A percentile compares a stretch with the other conserved stretches of the same genome.
Evolutionary conservation across 495 filamentous ascomycete genomes (phyloP).

Genomic region (Aspergillus mulundensis): DNA sequence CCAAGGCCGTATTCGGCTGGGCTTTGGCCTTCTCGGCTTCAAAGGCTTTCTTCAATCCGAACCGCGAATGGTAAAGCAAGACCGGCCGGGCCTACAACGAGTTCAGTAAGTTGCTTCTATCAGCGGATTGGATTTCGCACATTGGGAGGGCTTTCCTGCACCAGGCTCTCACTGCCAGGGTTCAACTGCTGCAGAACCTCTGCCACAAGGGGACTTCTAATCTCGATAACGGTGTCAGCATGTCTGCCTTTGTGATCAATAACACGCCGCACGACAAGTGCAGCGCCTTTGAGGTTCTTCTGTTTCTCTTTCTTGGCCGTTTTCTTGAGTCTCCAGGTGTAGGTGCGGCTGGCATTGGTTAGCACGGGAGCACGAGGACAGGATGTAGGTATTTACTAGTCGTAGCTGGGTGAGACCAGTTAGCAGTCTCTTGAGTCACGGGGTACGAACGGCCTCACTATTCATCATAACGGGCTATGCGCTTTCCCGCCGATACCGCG

Average conservation of each 20-base stretch:
- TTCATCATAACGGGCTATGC: neutral
- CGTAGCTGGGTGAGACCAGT: neutral
- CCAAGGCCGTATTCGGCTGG: neutral
- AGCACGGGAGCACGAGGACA: neutral
- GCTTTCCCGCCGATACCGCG: neutral
- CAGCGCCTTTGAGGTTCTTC: neutral
- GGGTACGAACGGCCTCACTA: neutral
- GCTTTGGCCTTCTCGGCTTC: constrained; percentile 1
- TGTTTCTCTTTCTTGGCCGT: constrained; percentile 5
- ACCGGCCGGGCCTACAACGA: neutral
- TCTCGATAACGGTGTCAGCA: neutral
- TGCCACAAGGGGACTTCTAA: neutral
- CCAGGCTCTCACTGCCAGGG: neutral
- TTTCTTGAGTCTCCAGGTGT: neutral
- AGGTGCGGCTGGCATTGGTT: neutral
- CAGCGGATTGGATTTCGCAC: neutral
- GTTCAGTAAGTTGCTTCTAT: neutral
- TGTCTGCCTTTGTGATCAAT: neutral
- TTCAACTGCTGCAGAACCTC: neutral
- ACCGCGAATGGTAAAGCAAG: neutral
- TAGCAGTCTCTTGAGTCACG: neutral
- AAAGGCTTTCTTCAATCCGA: neutral
- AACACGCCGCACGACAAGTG: neutral
- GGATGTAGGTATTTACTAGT: neutral
- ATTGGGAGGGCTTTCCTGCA: constrained; percentile 2